Evolutionary conservation across 2,329 filamentous ascomycete species (phyloP).

Genomic region (Rutstroemia sp.): DNA sequence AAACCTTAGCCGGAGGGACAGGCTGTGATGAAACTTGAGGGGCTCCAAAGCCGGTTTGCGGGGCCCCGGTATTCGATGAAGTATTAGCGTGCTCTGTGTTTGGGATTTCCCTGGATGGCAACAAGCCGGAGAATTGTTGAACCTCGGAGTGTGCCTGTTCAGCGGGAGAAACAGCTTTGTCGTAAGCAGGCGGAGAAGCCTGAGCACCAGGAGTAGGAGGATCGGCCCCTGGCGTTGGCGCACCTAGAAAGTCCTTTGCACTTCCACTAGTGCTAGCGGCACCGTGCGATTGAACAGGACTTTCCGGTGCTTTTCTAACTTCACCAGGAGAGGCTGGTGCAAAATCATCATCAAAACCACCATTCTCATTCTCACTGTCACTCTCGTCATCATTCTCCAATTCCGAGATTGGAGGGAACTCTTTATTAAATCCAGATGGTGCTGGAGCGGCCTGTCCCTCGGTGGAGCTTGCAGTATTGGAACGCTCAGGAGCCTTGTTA

Average conservation of each 20-base stretch:
- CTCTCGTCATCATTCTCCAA: constrained; percentile 78
- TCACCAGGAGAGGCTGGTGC: constrained; percentile 46
- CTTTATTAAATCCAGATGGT: constrained; percentile 54
- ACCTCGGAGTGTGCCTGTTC: constrained; percentile 40
- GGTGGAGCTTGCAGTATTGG: constrained; percentile 33
- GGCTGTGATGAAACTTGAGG: constrained; percentile 25
- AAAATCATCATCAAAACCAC: constrained; percentile 89
- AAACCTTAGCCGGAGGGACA: constrained; percentile 37
- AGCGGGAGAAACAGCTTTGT: constrained; percentile 34
- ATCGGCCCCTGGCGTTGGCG: constrained; percentile 28
- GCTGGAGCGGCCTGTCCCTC: constrained; percentile 35
- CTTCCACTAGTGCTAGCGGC: constrained; percentile 23
- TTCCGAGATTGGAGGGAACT: constrained; percentile 93
- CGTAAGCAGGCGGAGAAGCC: constrained; percentile 50
- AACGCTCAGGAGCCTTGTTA: constrained; percentile 44
- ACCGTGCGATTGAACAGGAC: constrained; percentile 15
- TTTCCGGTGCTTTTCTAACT: constrained; percentile 21
- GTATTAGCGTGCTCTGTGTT: constrained; percentile 27
- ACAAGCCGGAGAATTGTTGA: constrained; percentile 45
- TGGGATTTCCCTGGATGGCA: constrained; percentile 48
- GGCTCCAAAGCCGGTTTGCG: constrained; percentile 19
- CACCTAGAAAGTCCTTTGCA: constrained; percentile 26
- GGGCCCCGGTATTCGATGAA: constrained; percentile 22
- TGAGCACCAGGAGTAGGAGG: constrained; percentile 49
- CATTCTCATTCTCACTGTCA: constrained; percentile 68